Conservation (phyloP, 805 yeast species). For the Cyberlindnera xylosilytica region DNA sequence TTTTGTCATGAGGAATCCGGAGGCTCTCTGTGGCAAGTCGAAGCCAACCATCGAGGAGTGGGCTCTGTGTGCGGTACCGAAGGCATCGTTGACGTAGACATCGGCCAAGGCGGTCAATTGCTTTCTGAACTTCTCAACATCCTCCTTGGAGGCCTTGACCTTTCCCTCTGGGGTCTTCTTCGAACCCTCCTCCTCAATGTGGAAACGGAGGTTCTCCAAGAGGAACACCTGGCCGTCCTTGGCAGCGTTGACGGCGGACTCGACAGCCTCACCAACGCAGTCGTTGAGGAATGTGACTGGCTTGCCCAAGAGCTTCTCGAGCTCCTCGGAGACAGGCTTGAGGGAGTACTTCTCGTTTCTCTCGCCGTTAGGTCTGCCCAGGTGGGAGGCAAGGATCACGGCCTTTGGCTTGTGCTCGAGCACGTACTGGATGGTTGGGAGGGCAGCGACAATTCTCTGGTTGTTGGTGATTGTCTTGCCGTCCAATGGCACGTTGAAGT, state of each 20-base stretch:
- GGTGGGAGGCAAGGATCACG: conserved; percentile 90
- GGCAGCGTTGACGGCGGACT: conserved; percentile 70
- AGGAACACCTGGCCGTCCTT: conserved; percentile 79
- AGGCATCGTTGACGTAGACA: conserved; percentile 96
- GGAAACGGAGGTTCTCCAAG: conserved; percentile 97
- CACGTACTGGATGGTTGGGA: conserved; percentile 97
- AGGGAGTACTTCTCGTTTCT: conserved; percentile 80
- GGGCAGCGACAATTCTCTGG: conserved; percentile 99
- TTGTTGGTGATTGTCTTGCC: conserved; percentile 97
- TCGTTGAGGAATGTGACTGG: conserved; percentile 81
- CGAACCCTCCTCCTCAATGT: conserved; percentile 96
- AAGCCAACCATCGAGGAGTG: conserved; percentile 99
- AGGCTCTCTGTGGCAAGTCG: conserved; percentile 92
- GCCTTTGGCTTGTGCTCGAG: conserved; percentile 88
- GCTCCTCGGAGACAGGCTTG: conserved; percentile 90
- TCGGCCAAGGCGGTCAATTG: conserved; percentile 92
- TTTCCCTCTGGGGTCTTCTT: conserved; percentile 89
- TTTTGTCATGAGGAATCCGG: conserved; percentile 98
- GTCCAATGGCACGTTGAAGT: conserved; percentile 92
- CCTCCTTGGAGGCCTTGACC: conserved; percentile 86
- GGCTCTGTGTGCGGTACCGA: conserved; percentile 99
- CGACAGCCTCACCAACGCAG: conserved; percentile 91
- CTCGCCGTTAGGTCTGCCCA: conserved; percentile 99
- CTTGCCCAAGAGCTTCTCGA: conserved; percentile 69
- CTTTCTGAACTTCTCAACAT: conserved; percentile 82